Evolutionary conservation across 495 filamentous ascomycete genomes (phyloP).

Genomic region (Pyrenula aspistea): DNA sequence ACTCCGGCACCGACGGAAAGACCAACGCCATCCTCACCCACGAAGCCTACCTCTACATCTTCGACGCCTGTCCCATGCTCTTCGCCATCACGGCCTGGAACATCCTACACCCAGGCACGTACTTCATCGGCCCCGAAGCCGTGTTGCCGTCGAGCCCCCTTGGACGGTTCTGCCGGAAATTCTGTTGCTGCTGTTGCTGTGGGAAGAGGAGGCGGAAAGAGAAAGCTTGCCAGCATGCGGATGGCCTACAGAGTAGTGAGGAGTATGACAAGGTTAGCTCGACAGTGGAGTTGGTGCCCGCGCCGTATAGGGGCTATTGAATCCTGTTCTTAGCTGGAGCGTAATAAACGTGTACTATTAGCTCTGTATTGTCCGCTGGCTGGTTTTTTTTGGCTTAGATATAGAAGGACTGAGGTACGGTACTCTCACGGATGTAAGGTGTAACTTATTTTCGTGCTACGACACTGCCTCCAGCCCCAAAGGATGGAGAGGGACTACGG

Average conservation of each 20-base stretch:
- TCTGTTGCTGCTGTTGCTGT: neutral
- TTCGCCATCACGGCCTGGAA: slow-evolving; percentile 31
- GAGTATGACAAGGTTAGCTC: neutral
- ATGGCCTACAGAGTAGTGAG: neutral
- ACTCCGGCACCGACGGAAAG: slow-evolving; percentile 28
- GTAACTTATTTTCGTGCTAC: no score
- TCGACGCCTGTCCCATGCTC: slow-evolving; percentile 50
- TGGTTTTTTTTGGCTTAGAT: no score
- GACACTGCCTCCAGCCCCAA: no score
- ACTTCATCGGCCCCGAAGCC: slow-evolving; percentile 28
- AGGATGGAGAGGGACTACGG: no score
- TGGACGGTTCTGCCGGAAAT: neutral
- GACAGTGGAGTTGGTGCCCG: neutral
- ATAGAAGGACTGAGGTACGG: no score
- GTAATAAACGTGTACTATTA: no score
- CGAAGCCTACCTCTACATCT: slow-evolving; percentile 40
- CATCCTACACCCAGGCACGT: slow-evolving; percentile 37
- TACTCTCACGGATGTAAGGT: no score
- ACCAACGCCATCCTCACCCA: slow-evolving; percentile 34
- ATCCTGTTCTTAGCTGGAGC: no score
- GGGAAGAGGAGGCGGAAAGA: neutral
- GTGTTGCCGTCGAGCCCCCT: neutral
- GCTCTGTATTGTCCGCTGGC: no score
- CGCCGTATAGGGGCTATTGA: neutral
- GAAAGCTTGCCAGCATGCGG: neutral